Percentiles rank a stretch among this genome's conserved stretches.
Evolutionary conservation across 1,284 basidiomycete genomes (phyloP).

Genomic region (Hypsizygus ulmarius): DNA sequence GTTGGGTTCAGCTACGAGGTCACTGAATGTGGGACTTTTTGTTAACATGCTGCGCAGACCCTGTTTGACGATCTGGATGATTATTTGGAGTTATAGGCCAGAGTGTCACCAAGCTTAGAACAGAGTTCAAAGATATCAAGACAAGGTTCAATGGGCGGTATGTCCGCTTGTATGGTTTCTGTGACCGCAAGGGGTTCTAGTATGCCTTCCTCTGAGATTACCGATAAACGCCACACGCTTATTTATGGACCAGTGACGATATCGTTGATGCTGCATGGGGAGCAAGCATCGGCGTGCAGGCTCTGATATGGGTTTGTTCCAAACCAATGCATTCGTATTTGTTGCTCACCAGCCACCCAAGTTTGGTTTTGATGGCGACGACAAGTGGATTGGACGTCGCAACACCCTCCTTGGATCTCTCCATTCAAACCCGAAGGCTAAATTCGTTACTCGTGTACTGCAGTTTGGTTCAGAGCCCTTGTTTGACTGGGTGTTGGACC

Average conservation of each 20-base stretch:
- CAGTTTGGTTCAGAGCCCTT: conserved; percentile 78
- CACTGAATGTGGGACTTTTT: conserved; percentile 44
- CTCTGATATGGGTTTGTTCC: conserved; percentile 64
- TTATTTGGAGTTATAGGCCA: conserved; percentile 38
- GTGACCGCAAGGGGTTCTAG: conserved; percentile 67
- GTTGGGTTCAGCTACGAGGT: conserved; percentile 74
- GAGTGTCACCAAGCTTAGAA: conserved; percentile 43
- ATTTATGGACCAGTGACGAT: conserved; percentile 49
- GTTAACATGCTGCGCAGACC: not conserved
- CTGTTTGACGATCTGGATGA: not conserved
- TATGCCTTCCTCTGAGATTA: conserved; percentile 28
- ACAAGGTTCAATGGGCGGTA: conserved; percentile 63
- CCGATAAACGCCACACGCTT: not conserved
- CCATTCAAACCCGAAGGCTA: conserved; percentile 61
- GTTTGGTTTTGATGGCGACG: conserved; percentile 61
- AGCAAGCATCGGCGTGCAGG: conserved; percentile 68
- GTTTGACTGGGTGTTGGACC: conserved; percentile 58
- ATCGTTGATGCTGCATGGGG: conserved; percentile 72
- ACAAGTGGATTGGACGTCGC: conserved; percentile 55
- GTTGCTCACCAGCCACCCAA: conserved; percentile 22
- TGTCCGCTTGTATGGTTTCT: conserved; percentile 68
- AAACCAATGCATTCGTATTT: not conserved
- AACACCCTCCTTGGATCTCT: conserved; percentile 55
- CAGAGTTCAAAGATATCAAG: conserved; percentile 64
- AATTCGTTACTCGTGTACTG: conserved; percentile 63